Evolutionary conservation across 1,284 basidiomycete species (phyloP).

Genomic region (Phlebopus sp.): DNA sequence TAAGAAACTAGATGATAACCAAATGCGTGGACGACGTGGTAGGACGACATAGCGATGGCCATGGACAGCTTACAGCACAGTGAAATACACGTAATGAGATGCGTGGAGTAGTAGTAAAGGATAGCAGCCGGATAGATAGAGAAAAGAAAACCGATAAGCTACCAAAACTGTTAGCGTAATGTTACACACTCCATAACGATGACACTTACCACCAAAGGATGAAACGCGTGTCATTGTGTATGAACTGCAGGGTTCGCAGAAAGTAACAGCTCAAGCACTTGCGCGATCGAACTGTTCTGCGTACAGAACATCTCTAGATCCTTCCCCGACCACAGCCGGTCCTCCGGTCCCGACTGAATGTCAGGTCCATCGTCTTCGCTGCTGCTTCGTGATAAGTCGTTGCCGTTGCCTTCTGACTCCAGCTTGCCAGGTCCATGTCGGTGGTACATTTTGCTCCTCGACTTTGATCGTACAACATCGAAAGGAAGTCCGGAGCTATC

Average conservation of each 20-base stretch:
- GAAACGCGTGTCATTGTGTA: conserved; percentile 17
- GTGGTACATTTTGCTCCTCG: conserved; percentile 65
- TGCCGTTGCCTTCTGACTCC: conserved; percentile 48
- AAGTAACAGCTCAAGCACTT: conserved; percentile 55
- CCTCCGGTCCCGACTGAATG: conserved; percentile 35
- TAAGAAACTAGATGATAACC: conserved; percentile 5
- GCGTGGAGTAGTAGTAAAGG: conserved; percentile 19
- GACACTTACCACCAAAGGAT: conserved; percentile 23
- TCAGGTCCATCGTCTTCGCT: conserved; percentile 35
- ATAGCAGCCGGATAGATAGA: conserved; percentile 27
- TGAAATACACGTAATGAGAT: conserved; percentile 29
- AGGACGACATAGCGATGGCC: conserved; percentile 27
- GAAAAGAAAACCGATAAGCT: conserved; percentile 20
- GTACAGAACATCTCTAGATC: conserved; percentile 67
- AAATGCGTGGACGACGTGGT: conserved; percentile 23
- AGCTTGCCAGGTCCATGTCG: conserved; percentile 56
- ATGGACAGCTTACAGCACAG: conserved; percentile 23
- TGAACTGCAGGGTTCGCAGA: conserved; percentile 32
- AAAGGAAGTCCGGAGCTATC: conserved; percentile 20
- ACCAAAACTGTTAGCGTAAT: conserved; percentile 14
- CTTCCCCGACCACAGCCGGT: conserved; percentile 60
- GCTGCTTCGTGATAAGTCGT: conserved; percentile 27
- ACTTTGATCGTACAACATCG: conserved; percentile 61
- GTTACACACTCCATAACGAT: not conserved
- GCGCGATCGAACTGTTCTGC: conserved; percentile 67